Base-by-base conservation (phyloP, 2,329 filamentous ascomycete genomes). In the Penicillium janthinellum region DNA sequence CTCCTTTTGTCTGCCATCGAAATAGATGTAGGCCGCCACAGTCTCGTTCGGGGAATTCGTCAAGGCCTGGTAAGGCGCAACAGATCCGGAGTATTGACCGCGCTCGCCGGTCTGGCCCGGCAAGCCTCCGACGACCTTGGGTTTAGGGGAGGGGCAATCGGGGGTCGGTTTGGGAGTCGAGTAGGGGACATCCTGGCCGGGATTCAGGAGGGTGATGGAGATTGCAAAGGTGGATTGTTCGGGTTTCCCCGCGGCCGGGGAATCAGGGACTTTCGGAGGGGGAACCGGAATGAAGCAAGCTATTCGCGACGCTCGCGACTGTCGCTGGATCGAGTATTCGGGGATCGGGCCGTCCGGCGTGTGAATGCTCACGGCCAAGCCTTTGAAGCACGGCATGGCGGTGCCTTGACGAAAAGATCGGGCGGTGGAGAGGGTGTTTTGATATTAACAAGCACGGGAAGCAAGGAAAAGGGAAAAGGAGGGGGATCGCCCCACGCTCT, bases 11-110 rank as follows among this genome's bases (percentile, higher is more conserved):
- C 95, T 85, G 17, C 95, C 95, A 77, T 99, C 95, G 73, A 99
- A 99, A 80, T 99, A 99, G 69, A 99, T 98, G 77, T 99, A 99
- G 39, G 94, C 95, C 35, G 95, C 95, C 69, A 99, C 94, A 14
- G 95, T 99, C 80, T 99, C 95, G 77, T 97, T 96, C 58, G 92
- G 89, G 35, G 91, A 96, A 62, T 90, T 89, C 20, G 95, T 98
- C 79, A 97, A 87, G 55, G 95, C 91, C 64, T 94, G 90, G 78
- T 99, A 99, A 1, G 94, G 92, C 56, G 85, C 87, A 63, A 97
- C 83, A 39, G 86, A 82, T 42, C 86, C 77, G 56, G 75, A 74
- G 67, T 82, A 82, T 65, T 82, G 83, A 56, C 83, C 83, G 65
- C 83, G 78, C 64, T 84, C 82, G 48, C 71, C 71, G 31, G 77